These are phyloP conservation scores for Trametes elegans DNA, from an alignment of 768 basidiomycete species.

Conservation along the genomic window DNA sequence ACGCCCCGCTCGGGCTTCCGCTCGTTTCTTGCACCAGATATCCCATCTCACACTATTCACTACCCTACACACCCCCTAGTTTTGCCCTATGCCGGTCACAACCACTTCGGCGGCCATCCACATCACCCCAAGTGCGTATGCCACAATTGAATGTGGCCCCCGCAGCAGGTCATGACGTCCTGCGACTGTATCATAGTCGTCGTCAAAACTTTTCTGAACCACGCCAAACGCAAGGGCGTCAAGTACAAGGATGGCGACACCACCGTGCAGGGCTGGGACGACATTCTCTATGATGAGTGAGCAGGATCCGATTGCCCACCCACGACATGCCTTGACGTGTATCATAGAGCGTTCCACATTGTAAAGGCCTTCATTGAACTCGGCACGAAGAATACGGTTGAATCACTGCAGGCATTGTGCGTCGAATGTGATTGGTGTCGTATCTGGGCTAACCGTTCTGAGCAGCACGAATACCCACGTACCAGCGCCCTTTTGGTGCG, in stretches of 20 bases:
- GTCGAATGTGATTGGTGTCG: conserved; percentile 12
- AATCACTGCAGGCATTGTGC: conserved; percentile 68
- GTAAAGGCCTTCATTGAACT: conserved; percentile 71
- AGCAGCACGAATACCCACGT: conserved; percentile 66
- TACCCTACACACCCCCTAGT: not conserved
- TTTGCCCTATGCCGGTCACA: conserved; percentile 44
- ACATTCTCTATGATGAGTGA: conserved; percentile 71
- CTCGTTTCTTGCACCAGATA: not conserved
- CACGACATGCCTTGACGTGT: too few relatives aligned
- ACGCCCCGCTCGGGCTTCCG: not conserved
- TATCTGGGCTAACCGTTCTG: not conserved
- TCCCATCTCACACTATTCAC: not conserved
- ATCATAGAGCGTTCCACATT: conserved; percentile 59
- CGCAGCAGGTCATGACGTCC: not conserved
- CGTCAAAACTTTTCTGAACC: conserved; percentile 49
- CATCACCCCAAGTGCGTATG: conserved; percentile 48
- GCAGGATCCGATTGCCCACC: conserved; percentile 21
- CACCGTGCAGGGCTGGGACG: conserved; percentile 48
- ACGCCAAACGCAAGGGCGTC: conserved; percentile 43
- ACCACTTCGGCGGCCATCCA: conserved; percentile 53
- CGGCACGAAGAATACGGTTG: conserved; percentile 63
- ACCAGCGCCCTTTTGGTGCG: conserved; percentile 65
- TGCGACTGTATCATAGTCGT: conserved; percentile 38
- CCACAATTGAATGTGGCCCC: not conserved
- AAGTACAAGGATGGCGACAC: conserved; percentile 35